Evolutionary conservation across 2,329 filamentous ascomycete genomes (phyloP), one percentile per base, ranked within the genome.

Genomic region (Talaromyces pinophilus): DNA sequence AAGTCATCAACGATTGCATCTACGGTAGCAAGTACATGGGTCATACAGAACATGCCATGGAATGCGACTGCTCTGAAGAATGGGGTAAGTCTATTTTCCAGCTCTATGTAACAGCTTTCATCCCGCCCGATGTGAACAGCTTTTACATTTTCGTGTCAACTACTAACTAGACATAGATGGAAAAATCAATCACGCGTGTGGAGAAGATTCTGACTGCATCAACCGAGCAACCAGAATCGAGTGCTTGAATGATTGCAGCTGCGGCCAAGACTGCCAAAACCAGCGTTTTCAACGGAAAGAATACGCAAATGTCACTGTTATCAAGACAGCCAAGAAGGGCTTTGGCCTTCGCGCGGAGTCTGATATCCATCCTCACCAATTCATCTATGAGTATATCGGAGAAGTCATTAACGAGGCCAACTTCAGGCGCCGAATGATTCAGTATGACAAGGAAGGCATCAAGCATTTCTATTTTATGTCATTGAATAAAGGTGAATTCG

Each of bases 401-500:
- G 95, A 99, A 80, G 95, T 98, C 72, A 97, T 99, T 77, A 94
- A 96, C 73, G 94, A 99, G 80, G 86, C 87, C 35, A 90, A 90
- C 11, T 98, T 98, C 76, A 91, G 93, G 65, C 88, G 89, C 67
- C 92, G 95, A 68, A 97, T 96, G 89, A 82, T 92, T 46, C 91
- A 96, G 74, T 99, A 99, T 79, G 93, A 97, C 75, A 87, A 95
- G 59, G 92, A 98, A 78, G 93, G 93, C 68, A 97, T 99, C 84
- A 97, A 96, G 79, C 95, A 99, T 80, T 99, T 99, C 79, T 99
- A 99, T 81, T 99, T 99, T 83, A 99, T 99, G 95, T 98, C 95
- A 33, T 88, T 99, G 69, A 96, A 88, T 75, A 96, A 96, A 78
- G 92, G 89, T 74, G 95, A 98, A 78, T 99, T 98, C 75, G 93